Evolutionary conservation across 306 rosid species (phyloP).

Genomic region (Sophora flavescens): DNA sequence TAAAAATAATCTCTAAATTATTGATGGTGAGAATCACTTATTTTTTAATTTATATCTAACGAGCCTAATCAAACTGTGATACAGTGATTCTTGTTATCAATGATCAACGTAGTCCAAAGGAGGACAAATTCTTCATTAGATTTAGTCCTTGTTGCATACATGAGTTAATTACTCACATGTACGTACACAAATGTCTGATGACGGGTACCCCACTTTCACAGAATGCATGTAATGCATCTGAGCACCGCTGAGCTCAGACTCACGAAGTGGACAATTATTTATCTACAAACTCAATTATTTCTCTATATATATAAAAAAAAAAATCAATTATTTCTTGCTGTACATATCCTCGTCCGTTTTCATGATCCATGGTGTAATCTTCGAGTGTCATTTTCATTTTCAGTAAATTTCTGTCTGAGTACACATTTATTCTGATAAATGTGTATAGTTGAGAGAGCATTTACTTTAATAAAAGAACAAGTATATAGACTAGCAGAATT

Average conservation of each 20-base stretch:
- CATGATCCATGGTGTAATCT: constrained; percentile 14
- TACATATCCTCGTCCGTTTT: constrained; percentile 4
- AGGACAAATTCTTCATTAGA: constrained; percentile 33
- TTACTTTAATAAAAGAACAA: not conserved
- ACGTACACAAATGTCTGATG: constrained; percentile 12
- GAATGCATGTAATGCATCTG: constrained; percentile 49
- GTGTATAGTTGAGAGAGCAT: not conserved
- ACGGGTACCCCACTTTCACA: constrained; percentile 45
- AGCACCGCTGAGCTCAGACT: constrained; percentile 45
- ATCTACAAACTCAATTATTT: constrained; percentile 43
- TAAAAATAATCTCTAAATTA: too few species aligned
- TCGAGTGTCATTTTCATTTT: constrained; percentile 30
- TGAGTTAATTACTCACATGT: not conserved
- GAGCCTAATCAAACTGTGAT: constrained; percentile 8
- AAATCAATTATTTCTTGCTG: too few species aligned
- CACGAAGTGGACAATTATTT: constrained; percentile 32
- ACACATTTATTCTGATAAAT: not conserved
- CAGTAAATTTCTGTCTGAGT: not conserved
- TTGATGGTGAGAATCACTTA: too few species aligned
- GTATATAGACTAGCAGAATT: constrained; percentile 14
- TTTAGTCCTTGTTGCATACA: not conserved
- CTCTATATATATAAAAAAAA: too few species aligned
- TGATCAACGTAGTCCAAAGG: not conserved
- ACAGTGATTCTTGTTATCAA: not conserved
- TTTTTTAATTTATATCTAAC: too few species aligned